Conservation (phyloP, 148 eudicot species). For the Rhododendron vialii region DNA sequence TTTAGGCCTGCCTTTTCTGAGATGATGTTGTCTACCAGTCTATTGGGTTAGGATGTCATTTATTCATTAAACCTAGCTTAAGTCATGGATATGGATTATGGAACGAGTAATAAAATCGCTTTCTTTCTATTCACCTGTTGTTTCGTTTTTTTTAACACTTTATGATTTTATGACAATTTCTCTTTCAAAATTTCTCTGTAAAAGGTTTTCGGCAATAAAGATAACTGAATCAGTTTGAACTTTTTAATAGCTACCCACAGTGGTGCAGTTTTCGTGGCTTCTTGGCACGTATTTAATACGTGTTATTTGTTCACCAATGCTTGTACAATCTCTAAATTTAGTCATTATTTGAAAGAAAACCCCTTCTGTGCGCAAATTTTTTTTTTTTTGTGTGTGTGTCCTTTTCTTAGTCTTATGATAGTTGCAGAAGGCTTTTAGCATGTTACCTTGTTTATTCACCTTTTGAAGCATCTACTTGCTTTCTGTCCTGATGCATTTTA, state of each 20-base stretch:
- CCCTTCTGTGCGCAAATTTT: neutral
- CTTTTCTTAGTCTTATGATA: neutral
- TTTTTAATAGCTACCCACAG: neutral
- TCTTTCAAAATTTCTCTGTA: neutral
- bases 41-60: neutral
- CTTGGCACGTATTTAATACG: neutral
- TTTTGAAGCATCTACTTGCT: slow-evolving; percentile 1
- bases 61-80: neutral
- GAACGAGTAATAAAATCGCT: neutral
- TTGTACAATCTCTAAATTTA: neutral
- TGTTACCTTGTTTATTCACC: neutral
- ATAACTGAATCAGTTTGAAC: neutral
- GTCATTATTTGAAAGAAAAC: neutral
- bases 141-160: neutral
- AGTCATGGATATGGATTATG: neutral
- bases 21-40: neutral
- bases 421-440: no score
- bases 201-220: neutral
- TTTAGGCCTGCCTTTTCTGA: neutral
- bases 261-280: neutral
- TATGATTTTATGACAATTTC: neutral
- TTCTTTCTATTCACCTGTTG: neutral
- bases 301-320: neutral
- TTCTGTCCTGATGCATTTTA: neutral
- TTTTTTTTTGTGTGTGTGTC: neutral